These are phyloP conservation scores for Trichoderma sp. DNA, from an alignment of 2,329 filamentous ascomycete genomes.

Conservation along the genomic window DNA sequence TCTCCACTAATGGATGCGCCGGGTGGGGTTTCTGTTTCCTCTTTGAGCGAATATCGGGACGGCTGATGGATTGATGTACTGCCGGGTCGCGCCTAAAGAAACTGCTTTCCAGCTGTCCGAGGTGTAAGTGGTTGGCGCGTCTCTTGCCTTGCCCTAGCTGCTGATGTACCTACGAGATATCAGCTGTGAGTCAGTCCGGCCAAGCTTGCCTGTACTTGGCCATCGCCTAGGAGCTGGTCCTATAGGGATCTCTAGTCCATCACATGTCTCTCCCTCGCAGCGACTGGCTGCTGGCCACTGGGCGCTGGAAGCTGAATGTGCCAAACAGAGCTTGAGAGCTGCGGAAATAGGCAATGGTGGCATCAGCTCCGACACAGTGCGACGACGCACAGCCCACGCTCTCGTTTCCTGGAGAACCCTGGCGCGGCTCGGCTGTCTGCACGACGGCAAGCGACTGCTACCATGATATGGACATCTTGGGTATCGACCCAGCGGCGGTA, in stretches of 20 bases:
- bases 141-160: not conserved
- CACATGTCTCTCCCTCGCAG: not conserved
- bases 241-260: not conserved
- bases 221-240: not conserved
- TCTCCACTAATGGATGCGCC: conserved; percentile 9
- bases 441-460: not conserved
- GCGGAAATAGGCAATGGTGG: conserved; percentile 13
- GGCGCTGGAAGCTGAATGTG: conserved; percentile 11
- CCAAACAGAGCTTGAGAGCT: conserved; percentile 14
- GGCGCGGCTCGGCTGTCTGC: not conserved
- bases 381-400: not conserved
- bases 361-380: not conserved
- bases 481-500: not conserved
- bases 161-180: not conserved
- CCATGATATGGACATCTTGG: not conserved
- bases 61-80: conserved; percentile 7
- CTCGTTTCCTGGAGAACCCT: conserved; percentile 7
- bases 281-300: not conserved
- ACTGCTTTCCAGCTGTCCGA: not conserved
- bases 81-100: conserved; percentile 16
- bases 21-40: conserved; percentile 11
- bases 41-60: conserved; percentile 12
- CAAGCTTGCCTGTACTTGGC: not conserved
- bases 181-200: not conserved
- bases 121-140: not conserved